phyloP scores from a whole-genome alignment of 176 grass and related monocot species.

The Carex littledalei region DNA sequence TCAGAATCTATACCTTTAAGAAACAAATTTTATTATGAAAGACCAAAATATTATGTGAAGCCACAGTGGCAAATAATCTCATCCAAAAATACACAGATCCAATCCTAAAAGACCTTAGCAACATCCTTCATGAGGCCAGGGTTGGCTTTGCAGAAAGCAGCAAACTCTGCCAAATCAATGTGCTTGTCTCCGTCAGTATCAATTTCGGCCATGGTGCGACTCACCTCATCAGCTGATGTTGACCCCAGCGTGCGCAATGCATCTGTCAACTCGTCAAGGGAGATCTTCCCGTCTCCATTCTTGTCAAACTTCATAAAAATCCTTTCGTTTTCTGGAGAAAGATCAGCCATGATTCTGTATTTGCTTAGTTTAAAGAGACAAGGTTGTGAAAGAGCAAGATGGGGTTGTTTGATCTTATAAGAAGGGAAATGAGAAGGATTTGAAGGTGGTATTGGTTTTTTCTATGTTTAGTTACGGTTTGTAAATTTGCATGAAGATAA shows the following conservation, averaged over 20 bases:
- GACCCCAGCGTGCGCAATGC: slow-evolving; percentile 69
- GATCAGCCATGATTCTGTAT: slow-evolving; percentile 5
- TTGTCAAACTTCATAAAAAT: slow-evolving; percentile 88
- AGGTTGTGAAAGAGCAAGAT: not conserved
- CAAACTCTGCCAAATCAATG: slow-evolving; percentile 79
- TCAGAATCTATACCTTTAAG: not conserved
- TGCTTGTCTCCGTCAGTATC: slow-evolving; percentile 84
- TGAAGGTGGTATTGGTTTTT: not conserved
- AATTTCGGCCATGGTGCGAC: slow-evolving; percentile 87
- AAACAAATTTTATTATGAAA: not conserved
- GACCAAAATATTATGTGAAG: slow-evolving; percentile 6
- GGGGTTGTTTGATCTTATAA: not conserved
- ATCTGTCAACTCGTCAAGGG: slow-evolving; percentile 65
- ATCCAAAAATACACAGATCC: not conserved
- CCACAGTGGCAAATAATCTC: not conserved
- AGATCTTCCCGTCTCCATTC: slow-evolving; percentile 80
- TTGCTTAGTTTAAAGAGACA: not conserved
- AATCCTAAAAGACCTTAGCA: slow-evolving; percentile 73
- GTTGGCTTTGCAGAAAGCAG: slow-evolving; percentile 82
- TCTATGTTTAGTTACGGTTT: slow-evolving; percentile 17
- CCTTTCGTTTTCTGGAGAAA: slow-evolving; percentile 53
- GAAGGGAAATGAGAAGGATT: not conserved
- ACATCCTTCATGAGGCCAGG: slow-evolving; percentile 89
- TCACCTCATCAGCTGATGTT: slow-evolving; percentile 74
- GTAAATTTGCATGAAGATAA: not conserved